Conservation (phyloP, 257 asterid species). For the Penstemon newberryi region DNA sequence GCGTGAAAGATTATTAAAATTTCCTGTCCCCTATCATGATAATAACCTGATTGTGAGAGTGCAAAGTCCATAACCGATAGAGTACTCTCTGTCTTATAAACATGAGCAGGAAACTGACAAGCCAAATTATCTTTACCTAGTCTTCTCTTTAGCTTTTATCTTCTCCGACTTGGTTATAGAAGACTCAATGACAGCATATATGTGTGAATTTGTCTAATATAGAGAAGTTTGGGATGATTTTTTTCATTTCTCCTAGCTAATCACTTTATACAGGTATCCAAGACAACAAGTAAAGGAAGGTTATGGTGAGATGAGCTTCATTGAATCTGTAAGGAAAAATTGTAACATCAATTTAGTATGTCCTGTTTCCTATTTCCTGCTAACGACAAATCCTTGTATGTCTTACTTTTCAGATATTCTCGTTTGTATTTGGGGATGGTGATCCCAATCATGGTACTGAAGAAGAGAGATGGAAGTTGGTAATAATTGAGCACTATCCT, state of each 20-base stretch:
- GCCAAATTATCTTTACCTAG: neutral
- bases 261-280: slow-evolving; percentile 66
- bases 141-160: slow-evolving; percentile 6
- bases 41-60: slow-evolving; percentile 4
- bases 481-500: slow-evolving; percentile 67
- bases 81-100: too few species aligned
- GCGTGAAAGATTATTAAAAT: too few species aligned
- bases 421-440: slow-evolving; percentile 98
- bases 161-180: slow-evolving; percentile 24
- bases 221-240: slow-evolving; percentile 2
- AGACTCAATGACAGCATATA: slow-evolving; percentile 22
- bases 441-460: slow-evolving; percentile 99
- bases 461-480: slow-evolving; percentile 99
- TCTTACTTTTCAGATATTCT: slow-evolving; percentile 68
- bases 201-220: slow-evolving; percentile 22
- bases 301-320: slow-evolving; percentile 77
- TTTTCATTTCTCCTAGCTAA: slow-evolving; percentile 22
- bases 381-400: slow-evolving; percentile 12
- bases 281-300: slow-evolving; percentile 57
- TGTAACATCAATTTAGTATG: neutral
- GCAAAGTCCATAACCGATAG: neutral
- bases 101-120: neutral
- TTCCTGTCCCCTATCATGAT: neutral
- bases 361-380: slow-evolving; percentile 17
- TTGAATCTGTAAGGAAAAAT: slow-evolving; percentile 74